Evolutionary conservation across 2,329 filamentous ascomycete species (phyloP).

Genomic region (Alternaria novae-zelandiae): DNA sequence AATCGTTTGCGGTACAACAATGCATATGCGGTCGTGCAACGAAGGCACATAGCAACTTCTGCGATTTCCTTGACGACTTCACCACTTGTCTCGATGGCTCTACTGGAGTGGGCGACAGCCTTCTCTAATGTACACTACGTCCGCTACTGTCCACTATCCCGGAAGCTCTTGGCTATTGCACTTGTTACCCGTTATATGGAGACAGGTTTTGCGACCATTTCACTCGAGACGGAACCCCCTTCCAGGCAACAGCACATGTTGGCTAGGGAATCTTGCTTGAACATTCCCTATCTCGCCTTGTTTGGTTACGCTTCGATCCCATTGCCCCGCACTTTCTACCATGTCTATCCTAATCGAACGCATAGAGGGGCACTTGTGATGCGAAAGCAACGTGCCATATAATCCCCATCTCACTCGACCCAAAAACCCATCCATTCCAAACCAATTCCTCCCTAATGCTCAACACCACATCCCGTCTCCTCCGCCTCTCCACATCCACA

Average conservation of each 20-base stretch:
- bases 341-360: neutral
- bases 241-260: neutral
- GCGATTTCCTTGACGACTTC: fast-evolving
- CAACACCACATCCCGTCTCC: slow-evolving; percentile 24
- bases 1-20: neutral
- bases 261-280: neutral
- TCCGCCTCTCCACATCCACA: slow-evolving; percentile 7
- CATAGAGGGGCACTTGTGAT: neutral
- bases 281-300: neutral
- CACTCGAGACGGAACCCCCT: neutral
- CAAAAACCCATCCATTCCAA: neutral
- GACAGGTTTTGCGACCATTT: neutral
- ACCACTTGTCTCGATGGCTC: neutral
- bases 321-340: neutral
- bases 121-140: neutral
- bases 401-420: neutral
- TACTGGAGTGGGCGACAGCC: neutral
- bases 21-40: neutral
- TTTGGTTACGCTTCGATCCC: neutral
- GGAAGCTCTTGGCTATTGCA: neutral
- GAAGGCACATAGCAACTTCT: neutral
- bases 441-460: slow-evolving; percentile 26
- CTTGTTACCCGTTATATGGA: neutral
- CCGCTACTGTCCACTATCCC: neutral
- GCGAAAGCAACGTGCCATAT: neutral